Conservation (phyloP, 208 protist species). For the Leishmania tarentolae region DNA sequence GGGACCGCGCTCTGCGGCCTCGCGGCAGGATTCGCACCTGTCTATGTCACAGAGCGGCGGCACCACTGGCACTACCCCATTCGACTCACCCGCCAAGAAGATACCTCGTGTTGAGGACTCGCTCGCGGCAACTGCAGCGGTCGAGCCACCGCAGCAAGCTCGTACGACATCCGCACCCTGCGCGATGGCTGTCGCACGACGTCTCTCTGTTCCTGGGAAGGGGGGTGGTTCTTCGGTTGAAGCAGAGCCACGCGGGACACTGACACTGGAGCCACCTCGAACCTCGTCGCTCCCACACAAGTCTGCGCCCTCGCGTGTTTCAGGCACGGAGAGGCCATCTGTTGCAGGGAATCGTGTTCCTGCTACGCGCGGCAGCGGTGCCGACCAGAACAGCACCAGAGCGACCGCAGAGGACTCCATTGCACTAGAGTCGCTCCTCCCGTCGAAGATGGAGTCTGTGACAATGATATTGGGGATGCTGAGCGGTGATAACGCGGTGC, state of each 20-base stretch:
- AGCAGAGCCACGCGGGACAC: not conserved
- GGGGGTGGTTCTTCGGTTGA: not conserved
- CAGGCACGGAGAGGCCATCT: not conserved
- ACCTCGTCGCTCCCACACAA: constrained; percentile 3
- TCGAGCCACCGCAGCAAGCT: not conserved
- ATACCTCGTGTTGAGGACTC: constrained; percentile 44
- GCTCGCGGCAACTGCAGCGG: not conserved
- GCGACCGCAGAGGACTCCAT: constrained; percentile 53
- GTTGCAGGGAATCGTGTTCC: not conserved
- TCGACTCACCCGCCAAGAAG: constrained; percentile 71
- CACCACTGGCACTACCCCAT: constrained; percentile 32
- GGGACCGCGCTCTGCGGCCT: constrained; percentile 6
- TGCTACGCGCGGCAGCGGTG: not conserved
- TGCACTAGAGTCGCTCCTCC: constrained; percentile 73
- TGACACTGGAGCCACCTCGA: not conserved
- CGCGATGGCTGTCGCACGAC: constrained; percentile 10
- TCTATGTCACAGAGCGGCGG: constrained; percentile 15
- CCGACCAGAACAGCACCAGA: not conserved
- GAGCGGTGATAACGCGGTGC: constrained; percentile 56
- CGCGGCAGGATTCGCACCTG: not conserved
- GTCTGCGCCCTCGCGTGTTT: not conserved
- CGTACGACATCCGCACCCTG: constrained; percentile 7
- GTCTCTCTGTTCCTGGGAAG: not conserved
- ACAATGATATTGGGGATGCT: constrained; percentile 66
- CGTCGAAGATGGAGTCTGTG: constrained; percentile 60